Percentiles rank a stretch among this genome's conserved stretches.
Evolutionary conservation across 805 yeast species (phyloP).

Genomic region (Candida mattraensis): DNA sequence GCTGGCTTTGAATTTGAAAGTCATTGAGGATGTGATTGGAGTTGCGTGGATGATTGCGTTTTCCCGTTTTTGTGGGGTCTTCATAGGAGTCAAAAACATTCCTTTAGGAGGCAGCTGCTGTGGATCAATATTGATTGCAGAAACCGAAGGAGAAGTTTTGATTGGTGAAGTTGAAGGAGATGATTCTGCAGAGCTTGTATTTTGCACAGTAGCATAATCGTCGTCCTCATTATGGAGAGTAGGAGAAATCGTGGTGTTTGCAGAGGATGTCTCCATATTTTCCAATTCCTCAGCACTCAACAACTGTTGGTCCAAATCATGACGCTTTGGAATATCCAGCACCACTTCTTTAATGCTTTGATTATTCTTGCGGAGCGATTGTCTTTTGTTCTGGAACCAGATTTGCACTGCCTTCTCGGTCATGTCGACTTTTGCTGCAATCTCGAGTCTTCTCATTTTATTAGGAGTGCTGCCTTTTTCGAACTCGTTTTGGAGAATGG

Average conservation of each 20-base stretch:
- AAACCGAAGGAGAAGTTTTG: conserved; percentile 3
- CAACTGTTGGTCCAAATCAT: conserved; percentile 28
- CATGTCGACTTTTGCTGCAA: conserved; percentile 84
- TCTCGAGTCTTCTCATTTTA: conserved; percentile 68
- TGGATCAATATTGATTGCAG: conserved; percentile 5
- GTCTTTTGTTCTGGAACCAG: conserved; percentile 97
- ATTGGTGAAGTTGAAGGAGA: conserved; percentile 17
- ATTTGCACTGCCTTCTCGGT: conserved; percentile 97
- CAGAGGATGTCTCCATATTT: conserved; percentile 3
- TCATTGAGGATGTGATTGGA: conserved; percentile 26
- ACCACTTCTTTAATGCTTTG: conserved; percentile 32
- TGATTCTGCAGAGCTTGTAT: conserved; percentile 11
- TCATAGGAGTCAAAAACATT: conserved; percentile 24
- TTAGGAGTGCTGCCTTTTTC: conserved; percentile 77
- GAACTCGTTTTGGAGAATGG: conserved; percentile 80
- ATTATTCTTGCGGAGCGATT: conserved; percentile 58
- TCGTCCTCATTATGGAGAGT: conserved; percentile 1
- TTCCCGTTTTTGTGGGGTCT: conserved; percentile 16
- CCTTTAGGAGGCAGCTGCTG: conserved; percentile 27
- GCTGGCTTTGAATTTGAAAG: conserved; percentile 38
- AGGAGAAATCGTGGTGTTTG: conserved; percentile 5
- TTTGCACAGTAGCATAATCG: conserved; percentile 4
- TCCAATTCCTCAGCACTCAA: conserved; percentile 18
- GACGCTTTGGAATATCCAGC: conserved; percentile 27
- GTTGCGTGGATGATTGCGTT: conserved; percentile 7